Conservation (phyloP, 2,329 filamentous ascomycete genomes). For the Arthrobotrys iridis region DNA sequence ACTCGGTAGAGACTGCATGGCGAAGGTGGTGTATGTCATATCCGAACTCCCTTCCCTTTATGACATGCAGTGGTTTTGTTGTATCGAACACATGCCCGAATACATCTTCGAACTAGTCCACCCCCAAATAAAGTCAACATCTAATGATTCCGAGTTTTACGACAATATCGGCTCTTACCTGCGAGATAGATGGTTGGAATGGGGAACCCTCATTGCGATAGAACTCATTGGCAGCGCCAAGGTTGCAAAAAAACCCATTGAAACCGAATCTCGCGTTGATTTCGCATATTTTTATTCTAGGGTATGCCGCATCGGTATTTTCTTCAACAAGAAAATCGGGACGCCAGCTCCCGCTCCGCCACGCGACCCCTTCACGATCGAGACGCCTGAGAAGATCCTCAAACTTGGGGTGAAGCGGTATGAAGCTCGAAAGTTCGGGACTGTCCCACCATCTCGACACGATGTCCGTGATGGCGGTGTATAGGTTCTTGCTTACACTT, state of each 20-base stretch:
- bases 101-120: conserved; percentile 60
- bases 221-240: not conserved
- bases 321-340: conserved; percentile 62
- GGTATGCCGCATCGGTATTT: conserved; percentile 39
- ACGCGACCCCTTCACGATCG: conserved; percentile 47
- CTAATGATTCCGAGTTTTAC: conserved; percentile 59
- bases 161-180: conserved; percentile 36
- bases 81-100: conserved; percentile 60
- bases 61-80: conserved; percentile 60
- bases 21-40: conserved; percentile 63
- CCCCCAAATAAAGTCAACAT: too few species aligned
- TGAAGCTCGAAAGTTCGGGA: conserved; percentile 13
- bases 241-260: conserved; percentile 59
- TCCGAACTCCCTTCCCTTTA: conserved; percentile 62
- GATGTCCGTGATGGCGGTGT: conserved; percentile 60
- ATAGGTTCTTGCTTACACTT: conserved; percentile 60
- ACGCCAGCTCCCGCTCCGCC: conserved; percentile 59
- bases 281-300: conserved; percentile 60
- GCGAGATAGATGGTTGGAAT: conserved; percentile 21
- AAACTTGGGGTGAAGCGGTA: conserved; percentile 54
- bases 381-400: conserved; percentile 53
- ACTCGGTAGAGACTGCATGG: not conserved
- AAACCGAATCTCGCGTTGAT: conserved; percentile 64
- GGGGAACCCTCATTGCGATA: not conserved
- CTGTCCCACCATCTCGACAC: conserved; percentile 62